phyloP scores from a whole-genome alignment of 495 filamentous ascomycete genomes.

The Tuber borchii region DNA sequence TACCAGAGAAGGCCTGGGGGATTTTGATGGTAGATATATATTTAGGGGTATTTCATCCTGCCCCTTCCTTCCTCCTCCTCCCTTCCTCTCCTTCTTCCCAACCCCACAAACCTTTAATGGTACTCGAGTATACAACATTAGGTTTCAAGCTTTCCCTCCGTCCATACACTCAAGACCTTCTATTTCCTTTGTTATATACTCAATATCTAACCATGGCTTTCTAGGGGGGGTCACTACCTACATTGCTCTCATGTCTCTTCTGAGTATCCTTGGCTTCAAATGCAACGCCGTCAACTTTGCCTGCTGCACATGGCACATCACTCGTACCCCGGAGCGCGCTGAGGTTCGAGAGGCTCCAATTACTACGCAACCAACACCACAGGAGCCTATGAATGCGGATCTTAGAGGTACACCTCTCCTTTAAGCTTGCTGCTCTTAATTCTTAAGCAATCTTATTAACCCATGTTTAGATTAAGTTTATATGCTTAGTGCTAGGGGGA shows the following conservation, averaged over 20 bases:
- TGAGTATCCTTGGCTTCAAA: not conserved
- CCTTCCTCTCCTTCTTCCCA: too few relatives aligned
- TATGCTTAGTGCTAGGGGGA: not conserved
- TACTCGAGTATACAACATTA: not conserved
- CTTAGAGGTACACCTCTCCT: not conserved
- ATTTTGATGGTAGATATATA: too few relatives aligned
- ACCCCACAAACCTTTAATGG: too few relatives aligned
- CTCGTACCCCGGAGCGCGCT: too few relatives aligned
- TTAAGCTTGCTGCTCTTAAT: not conserved
- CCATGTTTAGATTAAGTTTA: not conserved
- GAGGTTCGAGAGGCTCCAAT: not conserved
- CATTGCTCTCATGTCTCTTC: not conserved
- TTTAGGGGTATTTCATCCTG: too few relatives aligned
- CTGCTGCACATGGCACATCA: not conserved
- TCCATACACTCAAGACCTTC: not conserved
- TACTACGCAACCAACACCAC: not conserved
- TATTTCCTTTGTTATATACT: not conserved
- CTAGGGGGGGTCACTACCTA: not conserved
- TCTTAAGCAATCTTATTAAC: not conserved
- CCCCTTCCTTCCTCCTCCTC: too few relatives aligned
- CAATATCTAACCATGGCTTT: not conserved
- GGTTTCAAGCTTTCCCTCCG: not conserved
- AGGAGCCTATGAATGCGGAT: not conserved
- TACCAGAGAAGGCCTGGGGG: too few relatives aligned
- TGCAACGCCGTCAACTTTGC: not conserved